Conservation (phyloP, 2,329 filamentous ascomycete species). For the Fusarium marasasianum region DNA sequence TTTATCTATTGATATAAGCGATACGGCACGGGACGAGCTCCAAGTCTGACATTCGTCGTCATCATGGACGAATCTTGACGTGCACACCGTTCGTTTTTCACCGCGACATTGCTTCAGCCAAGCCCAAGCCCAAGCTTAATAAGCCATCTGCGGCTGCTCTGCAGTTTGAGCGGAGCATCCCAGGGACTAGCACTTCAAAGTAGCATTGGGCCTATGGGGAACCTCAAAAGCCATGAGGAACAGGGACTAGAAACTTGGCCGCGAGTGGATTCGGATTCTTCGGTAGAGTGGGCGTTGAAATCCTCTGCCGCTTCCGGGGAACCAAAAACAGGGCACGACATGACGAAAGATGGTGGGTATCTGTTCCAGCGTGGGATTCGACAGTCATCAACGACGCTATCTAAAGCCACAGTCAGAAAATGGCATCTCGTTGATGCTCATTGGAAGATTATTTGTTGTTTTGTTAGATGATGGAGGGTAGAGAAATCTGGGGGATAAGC, state of each 20-base stretch:
- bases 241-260: slow-evolving; percentile 25
- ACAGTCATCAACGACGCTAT: not conserved
- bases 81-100: slow-evolving; percentile 7
- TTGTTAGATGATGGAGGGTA: slow-evolving; percentile 16
- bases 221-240: not conserved
- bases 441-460: slow-evolving; percentile 2
- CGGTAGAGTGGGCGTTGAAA: slow-evolving; percentile 28
- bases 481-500: slow-evolving; percentile 19
- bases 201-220: slow-evolving; percentile 16
- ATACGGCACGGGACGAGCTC: not conserved
- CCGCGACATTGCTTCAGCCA: slow-evolving; percentile 6
- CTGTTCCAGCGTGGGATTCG: not conserved
- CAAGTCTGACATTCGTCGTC: slow-evolving; percentile 9
- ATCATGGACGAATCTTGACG: slow-evolving; percentile 4
- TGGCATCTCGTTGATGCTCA: slow-evolving; percentile 3
- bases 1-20: not conserved
- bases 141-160: slow-evolving; percentile 19
- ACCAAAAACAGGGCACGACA: slow-evolving; percentile 17
- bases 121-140: slow-evolving; percentile 13
- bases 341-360: slow-evolving; percentile 23
- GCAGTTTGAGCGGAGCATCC: not conserved
- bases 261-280: slow-evolving; percentile 16
- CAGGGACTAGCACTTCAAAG: not conserved
- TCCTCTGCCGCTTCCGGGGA: slow-evolving; percentile 32
- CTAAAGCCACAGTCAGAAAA: slow-evolving; percentile 6